Evolutionary conservation across 495 filamentous ascomycete species (phyloP).

Genomic region (Evernia prunastri): DNA sequence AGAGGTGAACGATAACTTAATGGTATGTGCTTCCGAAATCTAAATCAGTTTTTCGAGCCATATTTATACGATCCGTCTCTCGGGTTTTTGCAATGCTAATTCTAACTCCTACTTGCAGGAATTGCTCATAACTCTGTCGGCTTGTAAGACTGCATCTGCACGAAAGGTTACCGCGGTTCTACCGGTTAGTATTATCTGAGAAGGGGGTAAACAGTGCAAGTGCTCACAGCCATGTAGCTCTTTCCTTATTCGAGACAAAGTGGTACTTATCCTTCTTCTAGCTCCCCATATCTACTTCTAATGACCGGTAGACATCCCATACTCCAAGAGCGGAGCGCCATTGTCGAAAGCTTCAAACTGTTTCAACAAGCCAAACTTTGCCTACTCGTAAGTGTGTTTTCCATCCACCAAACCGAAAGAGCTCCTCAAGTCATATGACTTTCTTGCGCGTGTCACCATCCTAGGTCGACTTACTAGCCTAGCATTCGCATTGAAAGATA

Average conservation of each 20-base stretch:
- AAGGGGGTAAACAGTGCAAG: background rate
- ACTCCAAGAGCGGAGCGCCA: constrained; percentile 89
- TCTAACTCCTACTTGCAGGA: constrained; percentile 38
- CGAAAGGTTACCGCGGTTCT: constrained; percentile 84
- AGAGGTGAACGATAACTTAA: constrained; percentile 89
- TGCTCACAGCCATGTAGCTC: constrained; percentile 35
- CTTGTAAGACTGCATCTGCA: constrained; percentile 94
- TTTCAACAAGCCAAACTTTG: constrained; percentile 27
- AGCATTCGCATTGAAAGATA: background rate
- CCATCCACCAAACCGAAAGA: background rate
- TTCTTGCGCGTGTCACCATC: background rate
- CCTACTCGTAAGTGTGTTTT: constrained; percentile 50
- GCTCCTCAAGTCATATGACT: background rate
- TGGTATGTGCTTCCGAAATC: constrained; percentile 31
- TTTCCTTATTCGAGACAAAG: constrained; percentile 95
- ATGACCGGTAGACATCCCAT: constrained; percentile 58
- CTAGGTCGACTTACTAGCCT: background rate
- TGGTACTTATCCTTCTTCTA: constrained; percentile 29
- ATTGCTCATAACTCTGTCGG: constrained; percentile 90
- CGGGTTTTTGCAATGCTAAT: background rate
- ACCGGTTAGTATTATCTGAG: constrained; percentile 36
- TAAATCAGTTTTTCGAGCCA: background rate
- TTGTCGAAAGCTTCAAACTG: constrained; percentile 57
- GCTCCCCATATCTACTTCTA: background rate
- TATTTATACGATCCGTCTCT: background rate